Conservation (phyloP, 768 basidiomycete genomes). For the Leccinum disarticulatum region DNA sequence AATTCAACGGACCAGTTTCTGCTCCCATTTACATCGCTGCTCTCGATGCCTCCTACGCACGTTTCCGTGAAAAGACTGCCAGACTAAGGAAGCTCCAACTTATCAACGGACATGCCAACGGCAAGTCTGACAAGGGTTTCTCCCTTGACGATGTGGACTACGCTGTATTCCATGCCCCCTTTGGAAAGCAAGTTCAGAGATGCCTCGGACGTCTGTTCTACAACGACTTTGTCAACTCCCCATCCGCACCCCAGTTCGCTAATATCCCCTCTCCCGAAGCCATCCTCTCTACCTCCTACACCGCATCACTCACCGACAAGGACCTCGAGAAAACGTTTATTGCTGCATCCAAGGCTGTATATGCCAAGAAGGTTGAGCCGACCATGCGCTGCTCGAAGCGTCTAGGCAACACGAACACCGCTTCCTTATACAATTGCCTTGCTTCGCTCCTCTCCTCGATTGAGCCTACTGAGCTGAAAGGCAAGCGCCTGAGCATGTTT, state of each 20-base stretch:
- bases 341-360: conserved; percentile 68
- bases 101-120: conserved; percentile 37
- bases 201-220: conserved; percentile 89
- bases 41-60: conserved; percentile 84
- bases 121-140: conserved; percentile 43
- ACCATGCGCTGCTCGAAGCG: conserved; percentile 85
- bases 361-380: conserved; percentile 74
- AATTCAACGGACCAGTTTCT: conserved; percentile 96
- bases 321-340: conserved; percentile 94
- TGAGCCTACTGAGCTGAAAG: conserved; percentile 64
- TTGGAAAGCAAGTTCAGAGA: conserved; percentile 98
- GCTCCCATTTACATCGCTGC: conserved; percentile 94
- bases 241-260: conserved; percentile 66
- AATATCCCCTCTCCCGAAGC: conserved; percentile 70
- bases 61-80: conserved; percentile 80
- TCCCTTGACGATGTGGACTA: conserved; percentile 87
- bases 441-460: conserved; percentile 80
- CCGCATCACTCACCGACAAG: conserved; percentile 88
- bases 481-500: conserved; percentile 90
- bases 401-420: conserved; percentile 99
- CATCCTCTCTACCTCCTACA: conserved; percentile 63
- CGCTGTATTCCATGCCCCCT: conserved; percentile 94
- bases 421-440: conserved; percentile 91
- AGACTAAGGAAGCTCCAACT: conserved; percentile 53
- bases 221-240: conserved; percentile 88